Evolutionary conservation across 1,284 basidiomycete species (phyloP), one percentile per base, ranked within the genome.

Genomic region (Exobasidium cylindrosporum): DNA sequence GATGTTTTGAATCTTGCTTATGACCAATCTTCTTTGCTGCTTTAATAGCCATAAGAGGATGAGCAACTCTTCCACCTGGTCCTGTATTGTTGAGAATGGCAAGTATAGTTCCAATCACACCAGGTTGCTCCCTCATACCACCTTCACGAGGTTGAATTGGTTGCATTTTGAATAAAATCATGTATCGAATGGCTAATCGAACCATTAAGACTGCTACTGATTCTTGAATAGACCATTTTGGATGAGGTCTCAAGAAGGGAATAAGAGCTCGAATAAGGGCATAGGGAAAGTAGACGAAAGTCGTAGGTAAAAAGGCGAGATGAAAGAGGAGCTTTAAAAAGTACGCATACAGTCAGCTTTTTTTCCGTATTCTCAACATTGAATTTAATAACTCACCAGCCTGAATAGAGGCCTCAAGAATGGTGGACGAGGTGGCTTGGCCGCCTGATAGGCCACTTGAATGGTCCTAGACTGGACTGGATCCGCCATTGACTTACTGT

Each of bases 61-160:
- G 62, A 23, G 63, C 60, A 4, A 77, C 73, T 3, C 65, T 60
- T 40, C 76, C 73, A 14, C 76, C 76, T 0, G 75, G 75, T 0
- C 76, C 75, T 17, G 63, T 65, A 14, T 67, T 60, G 58, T 77
- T 77, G 44, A 72, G 50, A 23, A 69, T 56, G 13, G 56, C 57
- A 13, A 72, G 66, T 4, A 75, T 28, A 40, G 62, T 61, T 14
- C 66, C 72, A 13, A 78, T 11, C n/a, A 68, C 11, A 24, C 68
- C 66, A 61, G 69, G 66, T 53, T 60, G 54, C 58, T 77, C 76
- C 13, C 75, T 68, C 47, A 67, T 65, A 1, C 76, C 75, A 10
- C 69, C 65, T 63, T 73, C 69, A 29, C 75, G 66, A 1, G 75
- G 72, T 1, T 61, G 67, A 32, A 77, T 61, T 43, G 76, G 76